Base-by-base conservation (phyloP, 192 early-diverging fungal genomes). In the Coemansia sp. region DNA sequence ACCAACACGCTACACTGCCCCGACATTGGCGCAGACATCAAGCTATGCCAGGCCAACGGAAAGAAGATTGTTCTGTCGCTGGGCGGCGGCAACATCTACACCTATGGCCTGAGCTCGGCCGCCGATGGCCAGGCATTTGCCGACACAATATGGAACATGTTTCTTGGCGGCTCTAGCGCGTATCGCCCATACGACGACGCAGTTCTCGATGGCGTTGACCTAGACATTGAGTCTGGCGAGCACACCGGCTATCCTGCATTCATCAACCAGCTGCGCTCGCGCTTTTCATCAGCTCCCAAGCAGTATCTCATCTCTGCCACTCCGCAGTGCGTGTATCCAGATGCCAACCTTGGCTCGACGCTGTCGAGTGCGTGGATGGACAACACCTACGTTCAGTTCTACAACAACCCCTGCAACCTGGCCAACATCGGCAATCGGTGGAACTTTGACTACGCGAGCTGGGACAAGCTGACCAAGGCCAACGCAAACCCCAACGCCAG, bases 31-130 rank as follows among this genome's bases (percentile, higher is more conserved):
- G 56, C 42, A 32, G 94, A 91, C 29, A 90, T 95, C 42, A 85
- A 88, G 63, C 63, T 71, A 17, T 94, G 94, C 69, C 94, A 95
- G 63, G 70, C 54, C 0, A 78, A 84, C 40, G 92, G 92, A 24
- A 93, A 93, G 64, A 91, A 89, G 47, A 64, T 94, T 32, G 68
- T 94, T 10, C 76, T 95, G 24, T 90, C 90, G 2, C 84, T 95
- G 12, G 90, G 92, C 49, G 90, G 88, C 31, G 86, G 87, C 19
- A 86, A 87, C 38, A 77, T 86, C n/a, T 89, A 87, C 56, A 71
- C 83, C 1, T 92, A 90, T 42, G 84, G 86, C 0, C 81, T 92
- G 25, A 45, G 65, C 5, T 84, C 74, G n/a, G 84, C 85, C 47
- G 67, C 84, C 6, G 84, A 86, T 19, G 89, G 74, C 24, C 72